phyloP scores from a whole-genome alignment of 139 green algal genomes.

The Trebouxia sp. region DNA sequence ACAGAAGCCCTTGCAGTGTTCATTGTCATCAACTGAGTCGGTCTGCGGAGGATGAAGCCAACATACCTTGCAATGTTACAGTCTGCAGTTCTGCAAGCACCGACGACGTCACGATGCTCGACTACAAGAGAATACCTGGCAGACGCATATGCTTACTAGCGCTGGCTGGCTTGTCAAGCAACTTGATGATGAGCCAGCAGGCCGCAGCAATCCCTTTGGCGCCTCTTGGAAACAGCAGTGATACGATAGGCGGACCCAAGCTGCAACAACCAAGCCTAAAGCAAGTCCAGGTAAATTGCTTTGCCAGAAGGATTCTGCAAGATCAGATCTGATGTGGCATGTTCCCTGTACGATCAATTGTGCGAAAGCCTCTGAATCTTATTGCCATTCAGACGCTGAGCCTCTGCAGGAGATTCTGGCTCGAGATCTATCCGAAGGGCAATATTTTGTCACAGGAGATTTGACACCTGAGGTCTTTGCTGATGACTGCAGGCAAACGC shows the following conservation, averaged over 20 bases:
- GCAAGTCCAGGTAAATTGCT: constrained; percentile 2
- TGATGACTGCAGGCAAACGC: constrained; percentile 60
- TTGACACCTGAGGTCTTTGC: constrained; percentile 72
- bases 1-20: no score
- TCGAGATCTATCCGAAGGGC: constrained; percentile 60
- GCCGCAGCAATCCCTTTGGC: neutral
- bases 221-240: neutral
- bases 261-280: neutral
- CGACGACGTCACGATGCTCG: no score
- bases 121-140: no score
- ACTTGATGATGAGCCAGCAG: neutral
- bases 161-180: neutral
- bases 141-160: no score
- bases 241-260: neutral
- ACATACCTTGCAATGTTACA: no score
- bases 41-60: no score
- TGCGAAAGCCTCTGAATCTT: neutral
- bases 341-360: neutral
- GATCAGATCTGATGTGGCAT: neutral
- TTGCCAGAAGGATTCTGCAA: no score
- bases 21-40: no score
- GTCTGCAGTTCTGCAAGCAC: no score
- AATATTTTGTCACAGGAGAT: constrained; percentile 87
- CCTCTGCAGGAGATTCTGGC: constrained; percentile 62
- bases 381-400: neutral